Evolutionary conservation across 306 rosid species (phyloP), one percentile per base, ranked within the genome.

Genomic region (Citrullus mucosospermus): DNA sequence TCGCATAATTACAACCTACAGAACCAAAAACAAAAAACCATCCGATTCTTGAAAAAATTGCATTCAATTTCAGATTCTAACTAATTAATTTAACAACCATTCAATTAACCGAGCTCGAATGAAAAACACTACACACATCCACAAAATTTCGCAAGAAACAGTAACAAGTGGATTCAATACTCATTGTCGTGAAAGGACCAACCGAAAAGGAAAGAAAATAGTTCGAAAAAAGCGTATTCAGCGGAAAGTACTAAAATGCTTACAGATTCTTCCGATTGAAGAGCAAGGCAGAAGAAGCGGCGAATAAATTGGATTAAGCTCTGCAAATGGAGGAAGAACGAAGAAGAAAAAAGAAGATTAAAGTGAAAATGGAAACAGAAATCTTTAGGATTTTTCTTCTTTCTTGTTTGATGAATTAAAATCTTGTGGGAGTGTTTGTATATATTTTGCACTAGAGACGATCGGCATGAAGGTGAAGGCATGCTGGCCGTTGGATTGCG

Each of bases 1-100:
- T 83, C 81, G 79, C 86, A 81, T 59, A 65, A 36, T 36, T 65
- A 86, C 89, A 78, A 81, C 87, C 97, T 89, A 79, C 77, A 82
- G 81, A 90, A 61, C 56, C 16, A 20, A 69, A 43, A 3, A 20
- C 9, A 41, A 20, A 69, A 69, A 5, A 16, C 3, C 71, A 65
- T 36, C 48, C 11, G 18, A 36, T 65, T 36, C 71, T 17, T 18
- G 7, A 11, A 36, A 17, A 36, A 67, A 67, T 4, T 68, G 9
- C n/a, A n/a, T 9, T 20, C 36, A 69, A 69, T 11, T 68, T 13
- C 75, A 68, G 18, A 43, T 15, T n/a, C 12, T 4, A 68, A 18
- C 54, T 67, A 39, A 41, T 11, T 41, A n/a, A 68, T 6, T 66
- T 6, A 20, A n/a, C 54, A 7, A 5, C 10, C 34, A 41, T 67